A percentile compares a stretch with the other conserved stretches of the same genome.
These are phyloP conservation scores for Aspergillus cristatus DNA, from an alignment of 495 filamentous ascomycete species.

Conservation along the genomic window DNA sequence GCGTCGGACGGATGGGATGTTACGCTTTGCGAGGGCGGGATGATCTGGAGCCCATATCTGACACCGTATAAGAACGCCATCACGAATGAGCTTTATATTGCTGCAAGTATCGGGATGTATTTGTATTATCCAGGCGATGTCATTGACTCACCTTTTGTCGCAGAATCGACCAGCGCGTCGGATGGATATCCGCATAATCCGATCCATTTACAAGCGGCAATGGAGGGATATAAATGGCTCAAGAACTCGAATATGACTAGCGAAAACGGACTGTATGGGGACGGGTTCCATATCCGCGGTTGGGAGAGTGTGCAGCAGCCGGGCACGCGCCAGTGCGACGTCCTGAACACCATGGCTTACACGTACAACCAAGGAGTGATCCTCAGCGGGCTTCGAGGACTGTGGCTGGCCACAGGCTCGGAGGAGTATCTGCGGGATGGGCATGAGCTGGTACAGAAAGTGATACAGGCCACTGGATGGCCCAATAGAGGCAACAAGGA, in stretches of 20 bases:
- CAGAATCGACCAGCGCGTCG: conserved; percentile 6
- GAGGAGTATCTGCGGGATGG: conserved; percentile 66
- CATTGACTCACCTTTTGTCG: conserved; percentile 58
- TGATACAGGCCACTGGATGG: conserved; percentile 73
- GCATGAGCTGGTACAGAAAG: conserved; percentile 60
- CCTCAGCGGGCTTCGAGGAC: conserved; percentile 72
- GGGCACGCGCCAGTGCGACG: conserved; percentile 56
- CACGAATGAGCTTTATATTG: conserved; percentile 85
- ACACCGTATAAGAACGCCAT: conserved; percentile 94
- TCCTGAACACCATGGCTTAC: conserved; percentile 79
- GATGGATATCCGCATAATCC: conserved; percentile 47
- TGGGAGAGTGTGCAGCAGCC: conserved; percentile 40
- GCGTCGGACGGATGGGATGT: conserved; percentile 75
- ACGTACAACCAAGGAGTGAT: conserved; percentile 96
- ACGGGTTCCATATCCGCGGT: conserved; percentile 83
- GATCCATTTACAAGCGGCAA: conserved; percentile 57
- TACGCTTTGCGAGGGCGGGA: conserved; percentile 74
- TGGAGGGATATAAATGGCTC: conserved; percentile 78
- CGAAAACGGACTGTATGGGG: conserved; percentile 63
- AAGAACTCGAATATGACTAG: conserved; percentile 74
- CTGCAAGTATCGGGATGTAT: conserved; percentile 84
- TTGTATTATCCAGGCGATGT: conserved; percentile 76
- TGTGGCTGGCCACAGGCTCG: conserved; percentile 65
- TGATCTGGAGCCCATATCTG: conserved; percentile 83
- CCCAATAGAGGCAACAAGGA: conserved; percentile 22